Percentiles rank a stretch among this genome's conserved stretches.
phyloP scores from a whole-genome alignment of 176 grass and related monocot species.

The Rhynchospora breviuscula region DNA sequence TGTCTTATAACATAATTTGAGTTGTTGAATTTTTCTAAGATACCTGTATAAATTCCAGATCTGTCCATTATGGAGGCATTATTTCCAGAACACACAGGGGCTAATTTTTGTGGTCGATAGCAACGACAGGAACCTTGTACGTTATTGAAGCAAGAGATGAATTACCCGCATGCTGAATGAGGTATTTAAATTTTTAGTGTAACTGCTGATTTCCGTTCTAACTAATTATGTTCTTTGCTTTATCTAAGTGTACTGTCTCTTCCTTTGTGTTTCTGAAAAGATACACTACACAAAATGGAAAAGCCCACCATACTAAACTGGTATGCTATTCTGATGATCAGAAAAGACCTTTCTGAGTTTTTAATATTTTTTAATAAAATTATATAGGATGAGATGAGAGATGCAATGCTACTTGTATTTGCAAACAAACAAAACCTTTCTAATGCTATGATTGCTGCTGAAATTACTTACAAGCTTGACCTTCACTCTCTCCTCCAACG shows the following conservation, averaged over 20 bases:
- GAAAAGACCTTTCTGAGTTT: neutral
- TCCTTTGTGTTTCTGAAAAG: no score
- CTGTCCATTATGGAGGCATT: conserved; percentile 20
- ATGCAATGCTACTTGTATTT: conserved; percentile 13
- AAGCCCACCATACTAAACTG: no score
- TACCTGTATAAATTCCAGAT: neutral
- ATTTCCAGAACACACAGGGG: conserved; percentile 26
- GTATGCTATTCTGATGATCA: no score
- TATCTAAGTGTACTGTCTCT: no score
- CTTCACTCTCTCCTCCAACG: no score
- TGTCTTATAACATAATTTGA: no score
- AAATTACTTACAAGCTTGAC: no score
- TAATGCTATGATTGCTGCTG: no score
- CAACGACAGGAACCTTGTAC: conserved; percentile 18
- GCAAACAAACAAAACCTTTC: no score
- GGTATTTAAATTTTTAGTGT: neutral
- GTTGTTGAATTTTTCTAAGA: no score
- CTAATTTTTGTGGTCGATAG: conserved; percentile 24
- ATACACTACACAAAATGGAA: no score
- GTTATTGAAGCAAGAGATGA: conserved; percentile 25
- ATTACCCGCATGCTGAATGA: conserved; percentile 21
- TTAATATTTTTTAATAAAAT: neutral
- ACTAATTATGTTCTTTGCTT: no score
- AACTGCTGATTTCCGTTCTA: neutral
- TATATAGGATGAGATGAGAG: conserved; percentile 25